phyloP scores from a whole-genome alignment of 169 alveolate genomes.

The Plasmodium gonderi region DNA sequence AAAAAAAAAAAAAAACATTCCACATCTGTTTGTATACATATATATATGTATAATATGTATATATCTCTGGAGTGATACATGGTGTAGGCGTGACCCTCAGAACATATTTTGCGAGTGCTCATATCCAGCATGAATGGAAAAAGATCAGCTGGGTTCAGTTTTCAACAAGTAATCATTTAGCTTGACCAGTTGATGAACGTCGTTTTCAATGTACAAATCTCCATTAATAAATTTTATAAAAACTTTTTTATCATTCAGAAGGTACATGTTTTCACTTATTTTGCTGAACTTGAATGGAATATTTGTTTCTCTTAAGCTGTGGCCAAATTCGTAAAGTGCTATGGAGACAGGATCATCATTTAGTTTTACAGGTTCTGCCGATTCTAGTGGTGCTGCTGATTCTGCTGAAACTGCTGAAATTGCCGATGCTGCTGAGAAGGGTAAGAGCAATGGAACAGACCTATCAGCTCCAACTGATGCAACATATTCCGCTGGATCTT shows the following conservation, averaged over 20 bases:
- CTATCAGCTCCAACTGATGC: too few relatives aligned
- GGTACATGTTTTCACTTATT: conserved; percentile 15
- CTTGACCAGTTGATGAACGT: conserved; percentile 8
- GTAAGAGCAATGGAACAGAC: too few relatives aligned
- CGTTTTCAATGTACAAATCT: conserved; percentile 47
- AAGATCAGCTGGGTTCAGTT: not conserved
- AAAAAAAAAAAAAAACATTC: not conserved
- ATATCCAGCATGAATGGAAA: not conserved
- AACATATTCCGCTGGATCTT: too few relatives aligned
- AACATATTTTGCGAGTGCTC: not conserved
- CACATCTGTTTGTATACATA: too few relatives aligned
- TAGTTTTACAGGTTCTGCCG: too few relatives aligned
- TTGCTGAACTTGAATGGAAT: conserved; percentile 17
- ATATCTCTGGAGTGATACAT: not conserved
- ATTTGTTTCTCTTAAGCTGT: conserved; percentile 18
- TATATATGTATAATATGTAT: not conserved
- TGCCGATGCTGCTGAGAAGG: not conserved
- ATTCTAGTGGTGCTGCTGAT: not conserved
- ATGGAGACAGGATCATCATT: conserved; percentile 31
- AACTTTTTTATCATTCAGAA: conserved; percentile 39
- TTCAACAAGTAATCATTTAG: conserved; percentile 20
- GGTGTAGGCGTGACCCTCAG: not conserved
- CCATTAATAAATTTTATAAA: conserved; percentile 51
- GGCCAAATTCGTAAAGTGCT: conserved; percentile 30
- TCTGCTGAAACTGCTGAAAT: not conserved